Conservation (phyloP, 1,284 basidiomycete species). For the Xanthoconium separans region DNA sequence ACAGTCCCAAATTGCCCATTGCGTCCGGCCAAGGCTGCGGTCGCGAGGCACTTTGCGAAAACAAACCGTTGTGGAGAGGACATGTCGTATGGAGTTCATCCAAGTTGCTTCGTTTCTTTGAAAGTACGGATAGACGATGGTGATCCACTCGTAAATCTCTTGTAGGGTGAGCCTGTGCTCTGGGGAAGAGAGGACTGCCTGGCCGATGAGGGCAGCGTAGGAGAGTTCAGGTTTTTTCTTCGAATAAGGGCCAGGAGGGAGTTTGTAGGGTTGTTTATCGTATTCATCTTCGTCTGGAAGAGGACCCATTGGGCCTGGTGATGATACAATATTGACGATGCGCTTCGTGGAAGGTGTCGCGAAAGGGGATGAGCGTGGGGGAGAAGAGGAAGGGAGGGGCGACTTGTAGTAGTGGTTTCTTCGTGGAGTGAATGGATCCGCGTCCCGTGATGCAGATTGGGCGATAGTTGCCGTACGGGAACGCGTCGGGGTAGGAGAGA, state of each 20-base stretch:
- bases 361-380: conserved; percentile 40
- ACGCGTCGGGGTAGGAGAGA: conserved; percentile 34
- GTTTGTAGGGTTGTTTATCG: conserved; percentile 64
- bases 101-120: conserved; percentile 93
- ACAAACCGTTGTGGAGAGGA: conserved; percentile 78
- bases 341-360: conserved; percentile 55
- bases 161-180: conserved; percentile 87
- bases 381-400: conserved; percentile 52
- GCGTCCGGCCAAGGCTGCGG: conserved; percentile 64
- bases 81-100: conserved; percentile 91
- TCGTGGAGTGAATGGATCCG: conserved; percentile 42
- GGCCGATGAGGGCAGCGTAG: conserved; percentile 95
- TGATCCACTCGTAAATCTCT: conserved; percentile 96
- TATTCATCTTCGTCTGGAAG: conserved; percentile 59
- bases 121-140: conserved; percentile 90
- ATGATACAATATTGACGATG: conserved; percentile 71
- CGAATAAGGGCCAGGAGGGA: conserved; percentile 83
- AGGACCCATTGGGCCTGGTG: conserved; percentile 69
- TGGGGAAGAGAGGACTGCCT: conserved; percentile 85
- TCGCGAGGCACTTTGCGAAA: conserved; percentile 72
- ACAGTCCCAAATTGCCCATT: conserved; percentile 76
- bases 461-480: conserved; percentile 29
- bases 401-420: conserved; percentile 44
- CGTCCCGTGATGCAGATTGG: conserved; percentile 23
- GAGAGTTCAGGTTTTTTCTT: conserved; percentile 77